Conservation (phyloP, 345 rosid genomes). For the Turnera subulata region DNA sequence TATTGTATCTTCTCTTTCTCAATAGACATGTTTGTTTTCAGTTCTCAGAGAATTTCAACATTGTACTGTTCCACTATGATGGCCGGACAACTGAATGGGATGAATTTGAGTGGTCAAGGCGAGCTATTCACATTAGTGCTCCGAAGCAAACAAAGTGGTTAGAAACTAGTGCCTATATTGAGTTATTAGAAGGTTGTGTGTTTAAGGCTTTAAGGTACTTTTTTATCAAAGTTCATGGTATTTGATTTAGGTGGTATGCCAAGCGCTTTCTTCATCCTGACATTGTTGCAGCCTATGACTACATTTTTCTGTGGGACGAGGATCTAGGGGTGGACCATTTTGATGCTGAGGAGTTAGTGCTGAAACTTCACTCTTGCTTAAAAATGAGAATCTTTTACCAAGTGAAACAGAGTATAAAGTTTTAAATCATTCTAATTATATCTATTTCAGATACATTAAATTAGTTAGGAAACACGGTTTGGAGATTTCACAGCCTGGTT, state of each 20-base stretch:
- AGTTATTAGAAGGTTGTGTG: background rate
- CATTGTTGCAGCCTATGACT: constrained; percentile 77
- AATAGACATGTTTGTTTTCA: constrained; percentile 22
- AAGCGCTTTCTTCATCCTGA: constrained; percentile 98
- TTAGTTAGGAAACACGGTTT: constrained; percentile 74
- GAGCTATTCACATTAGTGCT: constrained; percentile 85
- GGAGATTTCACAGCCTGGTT: constrained; percentile 97
- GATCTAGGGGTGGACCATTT: constrained; percentile 92
- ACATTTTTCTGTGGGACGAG: constrained; percentile 94
- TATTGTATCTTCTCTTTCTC: constrained; percentile 9
- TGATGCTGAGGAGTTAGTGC: constrained; percentile 72
- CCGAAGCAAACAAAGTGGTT: constrained; percentile 89
- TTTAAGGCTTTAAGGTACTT: background rate
- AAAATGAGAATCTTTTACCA: background rate
- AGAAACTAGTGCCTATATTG: constrained; percentile 20
- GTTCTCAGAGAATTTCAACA: constrained; percentile 91
- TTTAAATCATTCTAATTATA: background rate
- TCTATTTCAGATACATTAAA: constrained; percentile 57
- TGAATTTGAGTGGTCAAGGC: constrained; percentile 90
- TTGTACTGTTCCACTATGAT: constrained; percentile 89
- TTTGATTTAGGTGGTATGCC: constrained; percentile 75
- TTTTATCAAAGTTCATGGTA: constrained; percentile 11
- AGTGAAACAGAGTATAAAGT: constrained; percentile 4
- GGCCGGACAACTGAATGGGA: constrained; percentile 82
- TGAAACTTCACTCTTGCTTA: background rate